Conservation (phyloP, 768 basidiomycete genomes). For the Termitomyces heimii region DNA sequence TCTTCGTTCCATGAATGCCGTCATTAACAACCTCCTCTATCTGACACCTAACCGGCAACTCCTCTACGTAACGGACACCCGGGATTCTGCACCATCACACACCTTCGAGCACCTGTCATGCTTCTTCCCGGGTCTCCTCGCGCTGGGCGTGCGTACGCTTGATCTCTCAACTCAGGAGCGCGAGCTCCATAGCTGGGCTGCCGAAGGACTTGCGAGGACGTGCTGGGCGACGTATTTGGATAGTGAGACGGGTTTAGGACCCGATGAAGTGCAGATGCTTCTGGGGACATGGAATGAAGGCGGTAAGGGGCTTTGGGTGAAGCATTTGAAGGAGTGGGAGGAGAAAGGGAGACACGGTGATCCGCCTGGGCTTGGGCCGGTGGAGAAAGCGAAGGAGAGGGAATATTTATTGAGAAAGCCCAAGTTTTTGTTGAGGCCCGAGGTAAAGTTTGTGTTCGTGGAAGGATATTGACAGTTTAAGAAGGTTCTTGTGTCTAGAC, state of each 20-base stretch:
- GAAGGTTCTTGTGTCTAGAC: slow-evolving; percentile 24
- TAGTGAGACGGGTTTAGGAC: slow-evolving; percentile 55
- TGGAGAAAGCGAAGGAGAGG: slow-evolving; percentile 18
- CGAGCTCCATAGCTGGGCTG: slow-evolving; percentile 52
- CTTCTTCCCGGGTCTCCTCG: slow-evolving; percentile 58
- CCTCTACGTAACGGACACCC: slow-evolving; percentile 50
- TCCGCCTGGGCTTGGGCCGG: slow-evolving; percentile 27
- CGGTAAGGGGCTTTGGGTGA: slow-evolving; percentile 29
- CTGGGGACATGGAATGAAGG: slow-evolving; percentile 6
- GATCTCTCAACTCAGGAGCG: slow-evolving; percentile 27
- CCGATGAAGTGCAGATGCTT: slow-evolving; percentile 43
- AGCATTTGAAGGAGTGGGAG: slow-evolving; percentile 38
- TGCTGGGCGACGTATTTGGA: slow-evolving; percentile 64
- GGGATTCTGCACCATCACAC: slow-evolving; percentile 28
- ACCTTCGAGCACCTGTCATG: slow-evolving; percentile 60
- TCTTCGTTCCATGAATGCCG: slow-evolving; percentile 43
- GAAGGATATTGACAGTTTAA: background rate
- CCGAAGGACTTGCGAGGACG: slow-evolving; percentile 54
- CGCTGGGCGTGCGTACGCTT: slow-evolving; percentile 46
- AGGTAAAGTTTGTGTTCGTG: slow-evolving; percentile 27
- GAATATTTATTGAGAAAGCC: slow-evolving; percentile 33
- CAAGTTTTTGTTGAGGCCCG: slow-evolving; percentile 41
- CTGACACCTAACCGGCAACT: slow-evolving; percentile 46
- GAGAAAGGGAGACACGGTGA: slow-evolving; percentile 25
- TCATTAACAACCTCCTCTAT: slow-evolving; percentile 49